Evolutionary conservation across 192 early-diverging fungal genomes (phyloP), one percentile per base, ranked within the genome.

Genomic region (Entomortierella chlamydospora): DNA sequence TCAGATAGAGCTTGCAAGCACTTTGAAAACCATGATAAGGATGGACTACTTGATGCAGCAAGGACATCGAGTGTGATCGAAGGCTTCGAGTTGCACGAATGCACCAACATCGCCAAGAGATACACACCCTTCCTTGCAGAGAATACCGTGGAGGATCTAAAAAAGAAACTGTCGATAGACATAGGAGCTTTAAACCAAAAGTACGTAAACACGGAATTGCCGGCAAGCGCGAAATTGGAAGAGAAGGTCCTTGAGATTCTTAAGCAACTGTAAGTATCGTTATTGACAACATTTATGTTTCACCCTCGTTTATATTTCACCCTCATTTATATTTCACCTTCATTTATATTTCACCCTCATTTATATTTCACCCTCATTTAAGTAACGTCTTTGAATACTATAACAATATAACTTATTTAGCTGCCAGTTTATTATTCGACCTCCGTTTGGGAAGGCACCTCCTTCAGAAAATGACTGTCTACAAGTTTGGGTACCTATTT

Each of bases 1-100:
- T 70, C 68, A n/a, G 42, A 54, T 47, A 39, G 68, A 54, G 68
- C 58, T 26, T 70, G 68, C 39, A 45, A 61, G 34, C 57, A 70
- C 68, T 55, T 54, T 61, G 68, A 61, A 49, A 31, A 42, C 31
- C 34, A 70, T 54, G 68, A 70, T 10, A 57, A 52, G 34, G 68
- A 54, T 60, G 39, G 39, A 41, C 33, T 61, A 22, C 28, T 70
- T 18, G 68, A 70, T 45, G 50, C 57, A 39, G 68, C 58, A 17
- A 70, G 52, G 50, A 29, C 68, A 28, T 61, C 60, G 42, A 61
- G 68, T 43, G 57, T 54, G 12, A 61, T 70, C 60, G 50, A 60
- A 31, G 49, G 58, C 53, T 70, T 70, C 39, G 68, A 70, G 57
- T 4, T 60, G 68, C 58, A 70, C 31, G 68, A 45, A 22, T 61